Base-by-base conservation (phyloP, 2,329 filamentous ascomycete species). In the Pestalotiopsis sp. region DNA sequence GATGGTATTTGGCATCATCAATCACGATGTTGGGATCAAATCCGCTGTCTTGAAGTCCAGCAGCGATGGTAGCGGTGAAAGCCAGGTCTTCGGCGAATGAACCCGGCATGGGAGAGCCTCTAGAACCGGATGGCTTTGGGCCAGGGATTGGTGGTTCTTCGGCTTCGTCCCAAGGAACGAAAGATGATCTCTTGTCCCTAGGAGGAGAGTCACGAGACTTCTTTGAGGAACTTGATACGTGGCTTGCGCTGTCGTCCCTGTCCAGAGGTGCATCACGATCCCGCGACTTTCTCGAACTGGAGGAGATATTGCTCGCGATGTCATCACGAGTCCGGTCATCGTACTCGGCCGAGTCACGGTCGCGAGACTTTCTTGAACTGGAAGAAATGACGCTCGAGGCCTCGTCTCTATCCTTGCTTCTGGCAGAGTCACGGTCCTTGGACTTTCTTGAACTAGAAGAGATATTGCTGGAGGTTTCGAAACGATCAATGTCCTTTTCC, bases 1-100 rank as follows among this genome's bases (percentile, higher is more conserved):
- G 85, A 71, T 88, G 88, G 74, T 90, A 93, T 1, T 79, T 82
- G 0, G 89, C 87, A 73, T 93, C 86, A 60, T 92, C 83, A 45
- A 92, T 90, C 60, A 93, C 89, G 68, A 93, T 89, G 56, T 91
- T 86, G 4, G 90, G 88, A 74, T 93, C 87, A 71, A 94, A 93
- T 0, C 92, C 92, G 60, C 89, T 87, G n/a, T 89, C 86, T 75
- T 90, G 82, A 63, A 93, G 83, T 1, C 90, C 91, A 62, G 91
- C 92, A 68, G 91, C 91, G 61, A 93, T 80, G 3, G 87, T 89
- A 36, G 91, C 92, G 7, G 90, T 89, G 72, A 94, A 93, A 65
- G 90, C 89, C 9, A 91, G 80, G 72, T 93, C 92, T 68, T 91
- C 87, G 1, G 82, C 87, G 74, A 92, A 94, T 11, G 86, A 81